Evolutionary conservation across 2,329 filamentous ascomycete species (phyloP).

Genomic region (Ceratocystis papillata): DNA sequence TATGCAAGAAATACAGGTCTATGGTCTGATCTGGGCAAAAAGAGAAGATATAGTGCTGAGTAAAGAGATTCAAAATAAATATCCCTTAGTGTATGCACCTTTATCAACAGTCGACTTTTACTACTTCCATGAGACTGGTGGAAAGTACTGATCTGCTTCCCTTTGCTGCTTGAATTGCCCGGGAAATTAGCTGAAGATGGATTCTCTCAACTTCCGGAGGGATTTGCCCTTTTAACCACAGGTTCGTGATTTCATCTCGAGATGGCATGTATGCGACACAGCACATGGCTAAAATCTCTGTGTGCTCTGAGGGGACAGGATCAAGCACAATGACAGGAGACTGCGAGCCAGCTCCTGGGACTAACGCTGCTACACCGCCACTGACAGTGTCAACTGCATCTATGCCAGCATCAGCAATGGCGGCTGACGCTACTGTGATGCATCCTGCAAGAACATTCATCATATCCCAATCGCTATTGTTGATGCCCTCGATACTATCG

Average conservation of each 20-base stretch:
- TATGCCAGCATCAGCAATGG: constrained; percentile 86
- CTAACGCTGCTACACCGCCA: constrained; percentile 77
- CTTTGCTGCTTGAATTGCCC: constrained; percentile 36
- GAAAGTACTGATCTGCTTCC: constrained; percentile 31
- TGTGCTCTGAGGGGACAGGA: constrained; percentile 70
- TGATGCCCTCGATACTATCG: constrained; percentile 38
- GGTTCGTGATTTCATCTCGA: constrained; percentile 82
- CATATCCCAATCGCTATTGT: constrained; percentile 64
- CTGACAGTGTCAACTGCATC: constrained; percentile 87
- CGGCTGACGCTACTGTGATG: constrained; percentile 86
- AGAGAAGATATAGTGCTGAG: neutral
- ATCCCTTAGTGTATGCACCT: neutral
- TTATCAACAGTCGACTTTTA: constrained; percentile 21
- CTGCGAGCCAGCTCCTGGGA: constrained; percentile 35
- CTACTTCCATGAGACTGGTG: constrained; percentile 33
- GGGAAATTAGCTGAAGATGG: constrained; percentile 32
- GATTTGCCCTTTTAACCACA: constrained; percentile 76
- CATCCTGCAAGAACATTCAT: constrained; percentile 89
- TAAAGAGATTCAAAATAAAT: neutral
- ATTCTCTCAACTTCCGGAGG: constrained; percentile 33
- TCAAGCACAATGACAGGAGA: constrained; percentile 56
- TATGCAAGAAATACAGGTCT: neutral
- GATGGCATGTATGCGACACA: constrained; percentile 80
- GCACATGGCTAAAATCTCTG: constrained; percentile 67
- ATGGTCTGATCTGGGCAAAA: neutral